Percentiles rank a stretch among this genome's conserved stretches.
Conservation (phyloP, 2,329 filamentous ascomycete species). For the Ophiostoma sp. region DNA sequence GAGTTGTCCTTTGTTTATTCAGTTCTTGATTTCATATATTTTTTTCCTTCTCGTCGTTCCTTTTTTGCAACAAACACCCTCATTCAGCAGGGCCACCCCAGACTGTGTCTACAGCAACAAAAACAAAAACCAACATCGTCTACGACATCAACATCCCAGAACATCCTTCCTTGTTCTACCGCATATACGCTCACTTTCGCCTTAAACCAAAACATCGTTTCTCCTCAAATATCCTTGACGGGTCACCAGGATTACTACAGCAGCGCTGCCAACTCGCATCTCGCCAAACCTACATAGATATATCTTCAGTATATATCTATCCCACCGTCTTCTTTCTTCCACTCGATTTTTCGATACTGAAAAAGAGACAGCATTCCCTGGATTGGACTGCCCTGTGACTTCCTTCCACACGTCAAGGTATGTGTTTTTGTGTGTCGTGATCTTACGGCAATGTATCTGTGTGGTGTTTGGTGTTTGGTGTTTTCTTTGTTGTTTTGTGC, state of each 20-base stretch:
- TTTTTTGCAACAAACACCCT: slow-evolving; percentile 4
- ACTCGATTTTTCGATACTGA: neutral
- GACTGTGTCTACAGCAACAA: slow-evolving; percentile 20
- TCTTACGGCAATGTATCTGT: neutral
- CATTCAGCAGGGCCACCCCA: slow-evolving; percentile 21
- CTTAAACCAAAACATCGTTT: slow-evolving; percentile 10
- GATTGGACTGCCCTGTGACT: slow-evolving; percentile 24
- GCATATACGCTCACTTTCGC: slow-evolving; percentile 26
- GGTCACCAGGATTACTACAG: slow-evolving; percentile 31
- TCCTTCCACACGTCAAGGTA: slow-evolving; percentile 8
- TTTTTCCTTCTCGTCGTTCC: neutral
- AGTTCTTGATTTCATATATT: neutral
- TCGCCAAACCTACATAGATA: slow-evolving; percentile 19
- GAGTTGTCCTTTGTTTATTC: slow-evolving; percentile 9
- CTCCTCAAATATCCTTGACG: slow-evolving; percentile 31
- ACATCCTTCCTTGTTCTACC: slow-evolving; percentile 30
- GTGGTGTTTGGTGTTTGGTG: neutral
- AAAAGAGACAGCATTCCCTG: slow-evolving; percentile 22
- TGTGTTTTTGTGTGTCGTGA: neutral
- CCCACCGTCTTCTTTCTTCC: slow-evolving; percentile 5
- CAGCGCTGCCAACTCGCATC: slow-evolving; percentile 31
- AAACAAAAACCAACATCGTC: slow-evolving; percentile 8
- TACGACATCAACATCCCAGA: slow-evolving; percentile 9
- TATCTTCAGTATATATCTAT: slow-evolving; percentile 12
- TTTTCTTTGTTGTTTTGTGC: neutral